phyloP scores from a whole-genome alignment of 2,329 filamentous ascomycete species.

The Hymenoscyphus repandus region DNA sequence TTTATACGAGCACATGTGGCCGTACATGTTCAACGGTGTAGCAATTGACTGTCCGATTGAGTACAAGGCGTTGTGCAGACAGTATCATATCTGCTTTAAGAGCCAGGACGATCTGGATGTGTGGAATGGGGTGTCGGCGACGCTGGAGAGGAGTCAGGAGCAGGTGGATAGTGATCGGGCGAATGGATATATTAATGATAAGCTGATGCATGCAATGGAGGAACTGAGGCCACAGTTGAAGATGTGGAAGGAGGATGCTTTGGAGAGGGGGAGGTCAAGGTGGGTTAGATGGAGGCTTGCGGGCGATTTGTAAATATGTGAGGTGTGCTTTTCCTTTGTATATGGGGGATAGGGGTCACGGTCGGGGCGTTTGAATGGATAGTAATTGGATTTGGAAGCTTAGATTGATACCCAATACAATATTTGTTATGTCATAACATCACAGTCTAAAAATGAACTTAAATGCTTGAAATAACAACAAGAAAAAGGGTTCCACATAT shows the following conservation, averaged over 20 bases:
- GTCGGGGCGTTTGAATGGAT: too few relatives aligned
- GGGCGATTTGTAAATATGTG: background rate
- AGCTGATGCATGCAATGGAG: background rate
- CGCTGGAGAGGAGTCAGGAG: background rate
- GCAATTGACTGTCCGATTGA: slow-evolving; percentile 15
- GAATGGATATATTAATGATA: background rate
- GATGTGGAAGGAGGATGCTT: slow-evolving; percentile 5
- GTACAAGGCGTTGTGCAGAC: slow-evolving; percentile 10
- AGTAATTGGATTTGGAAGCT: too few relatives aligned
- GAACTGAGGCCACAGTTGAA: background rate
- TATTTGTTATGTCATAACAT: too few relatives aligned
- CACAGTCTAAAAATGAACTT: too few relatives aligned
- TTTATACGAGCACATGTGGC: slow-evolving; percentile 60
- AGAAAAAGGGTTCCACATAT: too few relatives aligned
- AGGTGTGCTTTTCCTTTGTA: background rate
- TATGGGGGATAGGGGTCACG: too few relatives aligned
- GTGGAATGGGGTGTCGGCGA: slow-evolving; percentile 1
- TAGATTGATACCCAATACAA: too few relatives aligned
- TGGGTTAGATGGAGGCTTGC: background rate
- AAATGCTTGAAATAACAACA: too few relatives aligned
- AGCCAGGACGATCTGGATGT: slow-evolving; percentile 5
- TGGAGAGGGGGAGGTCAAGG: slow-evolving; percentile 4
- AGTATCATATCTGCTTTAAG: slow-evolving; percentile 13
- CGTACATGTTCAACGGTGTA: slow-evolving; percentile 29
- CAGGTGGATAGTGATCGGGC: background rate